A percentile compares a stretch with the other conserved stretches of the same genome.
phyloP scores from a whole-genome alignment of 257 asterid species.

The Solanum sejunctum region DNA sequence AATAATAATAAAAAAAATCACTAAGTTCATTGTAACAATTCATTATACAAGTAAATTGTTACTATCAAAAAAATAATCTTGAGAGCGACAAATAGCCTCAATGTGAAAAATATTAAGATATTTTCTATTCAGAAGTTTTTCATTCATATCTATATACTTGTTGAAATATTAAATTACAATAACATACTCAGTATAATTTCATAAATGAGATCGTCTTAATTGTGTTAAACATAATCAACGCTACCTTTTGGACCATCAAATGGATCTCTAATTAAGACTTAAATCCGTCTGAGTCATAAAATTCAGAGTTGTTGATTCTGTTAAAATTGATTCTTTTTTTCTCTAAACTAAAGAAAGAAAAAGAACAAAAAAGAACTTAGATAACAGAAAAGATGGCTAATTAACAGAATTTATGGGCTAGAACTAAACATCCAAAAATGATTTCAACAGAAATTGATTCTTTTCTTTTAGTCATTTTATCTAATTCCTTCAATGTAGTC shows the following conservation, averaged over 20 bases:
- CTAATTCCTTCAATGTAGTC: background rate
- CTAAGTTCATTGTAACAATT: background rate
- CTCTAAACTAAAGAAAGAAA: background rate
- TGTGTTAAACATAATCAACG: too few relatives aligned
- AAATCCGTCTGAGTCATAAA: background rate
- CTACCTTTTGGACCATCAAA: too few relatives aligned
- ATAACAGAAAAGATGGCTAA: background rate
- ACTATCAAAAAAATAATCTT: background rate
- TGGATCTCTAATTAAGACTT: too few relatives aligned
- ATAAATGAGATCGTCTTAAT: too few relatives aligned
- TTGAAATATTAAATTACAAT: background rate
- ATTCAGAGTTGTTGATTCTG: background rate
- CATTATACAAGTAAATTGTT: background rate
- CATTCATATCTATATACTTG: background rate
- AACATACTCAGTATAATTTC: background rate
- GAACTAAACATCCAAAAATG: background rate
- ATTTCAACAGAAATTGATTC: background rate
- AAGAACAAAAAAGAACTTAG: background rate
- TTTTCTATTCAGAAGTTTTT: background rate
- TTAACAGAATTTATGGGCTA: background rate
- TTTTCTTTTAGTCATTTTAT: background rate
- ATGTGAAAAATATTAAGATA: background rate
- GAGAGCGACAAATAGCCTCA: background rate
- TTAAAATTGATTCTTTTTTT: background rate
- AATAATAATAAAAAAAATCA: background rate